A percentile compares a stretch with the other conserved stretches of the same genome.
Evolutionary conservation across 768 basidiomycete species (phyloP).

Genomic region (Butyriboletus loyo): DNA sequence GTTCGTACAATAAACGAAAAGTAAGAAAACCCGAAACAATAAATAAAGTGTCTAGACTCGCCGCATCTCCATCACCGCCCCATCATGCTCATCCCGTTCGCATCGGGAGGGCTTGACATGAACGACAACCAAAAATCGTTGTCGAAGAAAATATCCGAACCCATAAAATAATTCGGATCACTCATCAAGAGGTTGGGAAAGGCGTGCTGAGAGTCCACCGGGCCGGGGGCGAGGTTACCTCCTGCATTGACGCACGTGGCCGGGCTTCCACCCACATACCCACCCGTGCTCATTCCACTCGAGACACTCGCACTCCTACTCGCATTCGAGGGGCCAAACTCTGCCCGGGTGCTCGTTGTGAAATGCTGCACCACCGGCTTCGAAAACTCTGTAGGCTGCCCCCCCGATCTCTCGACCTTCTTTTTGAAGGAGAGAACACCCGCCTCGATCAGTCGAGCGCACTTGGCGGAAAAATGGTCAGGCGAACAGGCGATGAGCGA

Average conservation of each 20-base stretch:
- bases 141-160: slow-evolving; percentile 41
- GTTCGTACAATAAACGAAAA: background rate
- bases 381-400: slow-evolving; percentile 19
- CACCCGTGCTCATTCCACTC: slow-evolving; percentile 15
- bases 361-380: slow-evolving; percentile 22
- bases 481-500: slow-evolving; percentile 34
- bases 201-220: slow-evolving; percentile 17
- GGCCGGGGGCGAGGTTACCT: background rate
- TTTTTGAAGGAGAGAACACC: slow-evolving; percentile 30
- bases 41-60: background rate
- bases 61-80: slow-evolving; percentile 1
- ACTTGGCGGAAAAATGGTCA: slow-evolving; percentile 41
- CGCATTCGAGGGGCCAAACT: slow-evolving; percentile 14
- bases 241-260: background rate
- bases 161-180: slow-evolving; percentile 32
- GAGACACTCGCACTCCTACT: slow-evolving; percentile 16
- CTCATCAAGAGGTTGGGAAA: slow-evolving; percentile 24
- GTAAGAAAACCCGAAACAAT: background rate
- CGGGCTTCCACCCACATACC: slow-evolving; percentile 11
- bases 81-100: slow-evolving; percentile 11
- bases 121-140: slow-evolving; percentile 44
- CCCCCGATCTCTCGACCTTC: slow-evolving; percentile 25
- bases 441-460: slow-evolving; percentile 40
- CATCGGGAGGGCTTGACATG: slow-evolving; percentile 33
- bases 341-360: slow-evolving; percentile 12